Evolutionary conservation across 2,329 filamentous ascomycete genomes (phyloP).

Genomic region (Eutypa lata): DNA sequence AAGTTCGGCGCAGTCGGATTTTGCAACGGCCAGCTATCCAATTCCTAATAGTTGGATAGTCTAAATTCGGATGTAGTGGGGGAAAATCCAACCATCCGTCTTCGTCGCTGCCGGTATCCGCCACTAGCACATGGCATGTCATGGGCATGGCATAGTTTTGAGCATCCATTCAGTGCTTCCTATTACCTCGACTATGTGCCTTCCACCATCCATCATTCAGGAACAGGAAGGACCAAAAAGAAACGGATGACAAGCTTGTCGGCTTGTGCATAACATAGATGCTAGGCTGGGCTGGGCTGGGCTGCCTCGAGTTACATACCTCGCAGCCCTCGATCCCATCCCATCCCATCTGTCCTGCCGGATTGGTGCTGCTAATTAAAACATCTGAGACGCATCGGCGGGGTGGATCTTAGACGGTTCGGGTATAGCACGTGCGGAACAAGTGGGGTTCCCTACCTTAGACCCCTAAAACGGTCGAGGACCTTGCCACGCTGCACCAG

Average conservation of each 20-base stretch:
- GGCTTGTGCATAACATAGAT: background rate
- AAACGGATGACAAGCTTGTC: background rate
- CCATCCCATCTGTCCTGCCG: background rate
- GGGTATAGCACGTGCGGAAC: background rate
- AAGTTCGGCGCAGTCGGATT: background rate
- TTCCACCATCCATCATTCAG: background rate
- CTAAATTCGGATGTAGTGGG: background rate
- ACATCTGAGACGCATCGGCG: background rate
- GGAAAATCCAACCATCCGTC: background rate
- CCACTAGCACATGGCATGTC: too few species aligned
- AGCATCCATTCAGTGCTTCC: too few species aligned
- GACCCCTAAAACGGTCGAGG: background rate
- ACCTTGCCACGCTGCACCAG: background rate
- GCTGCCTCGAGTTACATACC: too few species aligned
- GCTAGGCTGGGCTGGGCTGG: too few species aligned
- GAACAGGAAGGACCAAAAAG: background rate
- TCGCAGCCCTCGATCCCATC: background rate
- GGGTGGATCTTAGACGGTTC: background rate
- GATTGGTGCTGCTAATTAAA: conserved; percentile 1
- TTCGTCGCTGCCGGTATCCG: too few species aligned
- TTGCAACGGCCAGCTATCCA: background rate
- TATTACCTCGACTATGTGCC: too few species aligned
- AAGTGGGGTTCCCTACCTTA: background rate
- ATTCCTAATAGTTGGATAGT: background rate
- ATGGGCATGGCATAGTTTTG: too few species aligned